Evolutionary conservation across 345 rosid genomes (phyloP), one percentile per base, ranked within the genome.

Genomic region (Ceriops tagal): DNA sequence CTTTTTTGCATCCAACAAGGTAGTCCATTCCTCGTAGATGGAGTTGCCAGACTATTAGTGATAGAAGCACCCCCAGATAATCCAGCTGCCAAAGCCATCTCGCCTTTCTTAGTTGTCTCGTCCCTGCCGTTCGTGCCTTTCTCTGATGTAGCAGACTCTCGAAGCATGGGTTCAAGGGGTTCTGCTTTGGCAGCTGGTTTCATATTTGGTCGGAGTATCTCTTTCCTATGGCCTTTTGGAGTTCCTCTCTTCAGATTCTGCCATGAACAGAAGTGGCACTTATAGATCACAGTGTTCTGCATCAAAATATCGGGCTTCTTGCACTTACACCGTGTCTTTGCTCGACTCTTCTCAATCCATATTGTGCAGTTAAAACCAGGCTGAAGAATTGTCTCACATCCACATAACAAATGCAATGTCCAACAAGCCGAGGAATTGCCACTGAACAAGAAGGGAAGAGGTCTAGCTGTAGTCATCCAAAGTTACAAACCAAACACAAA

Each of bases 361-460:
- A 87, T 67, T 0, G 88, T 84, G 84, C 92, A 87, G 77, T 84
- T 87, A 59, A 73, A 69, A 64, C 92, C 96, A 61, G 96, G 91
- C 51, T 83, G 81, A 76, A 93, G 95, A 78, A 87, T 68, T 20
- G 92, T 88, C 82, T 88, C 93, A 39, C 99, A 92, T 74, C 93
- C 88, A 75, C 70, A 53, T 63, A 71, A 73, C 30, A n/a, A 18
- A 26, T 35, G 61, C 15, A 64, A 34, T 30, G 51, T 53, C 31
- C 35, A 1, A 20, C n/a, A 64, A 31, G 57, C 27, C 15, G 28
- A 55, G 66, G 30, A 18, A 26, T 49, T 7, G 16, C 13, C 35
- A 26, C n/a, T 43, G 19, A 66, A 8, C 59, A 24, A 32, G 6
- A 30, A 30, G 16, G 53, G 2, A 37, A 53, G 32, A 22, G 9